phyloP scores from a whole-genome alignment of 179 eudicot species.

The Dionaea muscipula region DNA sequence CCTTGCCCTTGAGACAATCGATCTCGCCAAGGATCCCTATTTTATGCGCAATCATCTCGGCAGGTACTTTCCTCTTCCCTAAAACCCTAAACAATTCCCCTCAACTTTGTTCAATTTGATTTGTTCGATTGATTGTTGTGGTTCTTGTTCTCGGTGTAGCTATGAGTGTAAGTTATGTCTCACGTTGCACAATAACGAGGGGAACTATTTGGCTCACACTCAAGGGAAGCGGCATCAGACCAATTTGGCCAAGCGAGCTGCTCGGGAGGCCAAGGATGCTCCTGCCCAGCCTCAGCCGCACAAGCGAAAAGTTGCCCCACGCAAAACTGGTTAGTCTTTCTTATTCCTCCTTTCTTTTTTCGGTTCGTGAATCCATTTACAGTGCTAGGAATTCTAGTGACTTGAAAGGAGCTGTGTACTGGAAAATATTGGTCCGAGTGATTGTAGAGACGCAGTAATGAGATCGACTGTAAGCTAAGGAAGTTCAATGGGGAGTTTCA shows the following conservation, averaged over 20 bases:
- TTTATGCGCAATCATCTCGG: slow-evolving; percentile 97
- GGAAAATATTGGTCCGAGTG: too few species aligned
- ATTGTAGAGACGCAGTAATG: too few species aligned
- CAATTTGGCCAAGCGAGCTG: slow-evolving; percentile 88
- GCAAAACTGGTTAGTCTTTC: slow-evolving; percentile 33
- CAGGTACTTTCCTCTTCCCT: slow-evolving; percentile 25
- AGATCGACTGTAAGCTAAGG: too few species aligned
- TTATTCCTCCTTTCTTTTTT: neutral
- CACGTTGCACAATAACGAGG: slow-evolving; percentile 91
- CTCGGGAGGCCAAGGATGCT: slow-evolving; percentile 90
- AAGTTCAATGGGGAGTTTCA: too few species aligned
- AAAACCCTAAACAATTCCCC: neutral
- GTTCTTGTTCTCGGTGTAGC: slow-evolving; percentile 16
- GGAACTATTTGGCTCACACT: slow-evolving; percentile 93
- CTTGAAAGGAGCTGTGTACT: too few species aligned
- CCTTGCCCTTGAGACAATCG: slow-evolving; percentile 87
- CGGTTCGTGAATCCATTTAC: neutral
- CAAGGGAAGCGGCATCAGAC: slow-evolving; percentile 97
- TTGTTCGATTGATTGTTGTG: neutral
- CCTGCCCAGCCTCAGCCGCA: slow-evolving; percentile 90
- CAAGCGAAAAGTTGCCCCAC: slow-evolving; percentile 50
- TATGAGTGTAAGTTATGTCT: slow-evolving; percentile 86
- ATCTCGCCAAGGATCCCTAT: slow-evolving; percentile 94
- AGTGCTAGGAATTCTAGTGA: too few species aligned
- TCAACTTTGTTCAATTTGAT: neutral